phyloP scores from a whole-genome alignment of 192 early-diverging fungal genomes.

The Gamsiella multidivaricata region DNA sequence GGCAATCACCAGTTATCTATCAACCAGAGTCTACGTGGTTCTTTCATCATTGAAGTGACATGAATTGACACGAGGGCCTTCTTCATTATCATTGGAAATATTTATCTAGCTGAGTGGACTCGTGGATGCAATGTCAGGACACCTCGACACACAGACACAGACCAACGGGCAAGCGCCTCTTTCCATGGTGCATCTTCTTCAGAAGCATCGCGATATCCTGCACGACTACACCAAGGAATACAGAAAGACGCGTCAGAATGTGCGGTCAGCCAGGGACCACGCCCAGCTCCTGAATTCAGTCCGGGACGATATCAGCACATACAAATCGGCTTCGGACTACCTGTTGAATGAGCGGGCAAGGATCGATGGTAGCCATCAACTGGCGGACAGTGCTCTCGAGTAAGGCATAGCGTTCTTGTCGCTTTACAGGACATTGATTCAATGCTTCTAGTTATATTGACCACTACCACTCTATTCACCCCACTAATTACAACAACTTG shows the following conservation, averaged over 20 bases:
- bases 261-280: conserved; percentile 72
- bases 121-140: conserved; percentile 72
- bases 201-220: conserved; percentile 80
- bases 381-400: conserved; percentile 84
- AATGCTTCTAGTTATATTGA: not conserved
- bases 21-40: not conserved
- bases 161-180: conserved; percentile 62
- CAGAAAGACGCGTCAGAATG: conserved; percentile 72
- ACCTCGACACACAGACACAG: conserved; percentile 63
- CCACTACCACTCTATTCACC: not conserved
- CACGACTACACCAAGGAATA: conserved; percentile 86
- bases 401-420: conserved; percentile 59
- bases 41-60: not conserved
- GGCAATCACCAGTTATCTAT: not conserved
- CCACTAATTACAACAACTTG: not conserved
- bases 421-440: no score
- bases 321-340: conserved; percentile 64
- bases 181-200: conserved; percentile 78
- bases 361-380: conserved; percentile 77
- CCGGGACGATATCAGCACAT: conserved; percentile 66
- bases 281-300: conserved; percentile 75
- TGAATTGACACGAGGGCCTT: not conserved
- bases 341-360: conserved; percentile 74
- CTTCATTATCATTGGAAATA: no score
- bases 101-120: conserved; percentile 69